Base-by-base conservation (phyloP, 2,329 filamentous ascomycete genomes). In the Pyrenochaeta sp. region DNA sequence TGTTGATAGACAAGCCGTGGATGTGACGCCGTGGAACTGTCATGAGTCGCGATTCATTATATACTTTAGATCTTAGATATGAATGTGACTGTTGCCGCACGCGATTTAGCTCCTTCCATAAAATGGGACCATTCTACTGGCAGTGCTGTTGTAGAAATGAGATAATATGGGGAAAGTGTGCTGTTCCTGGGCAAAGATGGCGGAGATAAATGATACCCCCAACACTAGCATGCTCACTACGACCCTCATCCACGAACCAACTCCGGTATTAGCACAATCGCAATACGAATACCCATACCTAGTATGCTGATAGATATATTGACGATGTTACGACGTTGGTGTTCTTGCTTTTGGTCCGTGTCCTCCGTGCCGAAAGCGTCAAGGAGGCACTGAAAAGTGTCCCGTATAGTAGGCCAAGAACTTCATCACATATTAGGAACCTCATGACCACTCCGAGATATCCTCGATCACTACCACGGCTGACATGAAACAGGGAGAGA, bases 331-430 rank as follows among this genome's bases (percentile, higher is more conserved):
- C 32, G 27, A 27, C 32, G n/a, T 19, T 19, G 44, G 3, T 22
- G 25, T 47, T 19, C 22, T 15, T 39, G 22, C 15, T 46, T 27
- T 50, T 50, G 50, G 54, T 37, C 58, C 46, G 49, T 27, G 15
- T 39, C 27, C 22, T 58, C 58, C 51, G 58, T 44, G 46, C 32
- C 36, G 24, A 49, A 54, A 36, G 9, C 13, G 50, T 37, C 43
- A 46, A 47, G 47, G 30, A 34, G 5, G 47, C 15, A 8, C 19
- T n/a, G 13, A 13, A 42, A 34, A 15, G 32, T 19, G 37, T 24
- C 37, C 22, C 25, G 40, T 51, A 58, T 45, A 61, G 58, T 58
- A 42, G 30, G 54, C 50, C 50, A 60, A 57, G 51, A 25, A 10
- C 39, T 34, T 47, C 36, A 50, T 34, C 32, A 52, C 25, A 56